Percentiles rank a stretch among this genome's conserved stretches.
Conservation (phyloP, 2,329 filamentous ascomycete species). For the Colletotrichum sp. region DNA sequence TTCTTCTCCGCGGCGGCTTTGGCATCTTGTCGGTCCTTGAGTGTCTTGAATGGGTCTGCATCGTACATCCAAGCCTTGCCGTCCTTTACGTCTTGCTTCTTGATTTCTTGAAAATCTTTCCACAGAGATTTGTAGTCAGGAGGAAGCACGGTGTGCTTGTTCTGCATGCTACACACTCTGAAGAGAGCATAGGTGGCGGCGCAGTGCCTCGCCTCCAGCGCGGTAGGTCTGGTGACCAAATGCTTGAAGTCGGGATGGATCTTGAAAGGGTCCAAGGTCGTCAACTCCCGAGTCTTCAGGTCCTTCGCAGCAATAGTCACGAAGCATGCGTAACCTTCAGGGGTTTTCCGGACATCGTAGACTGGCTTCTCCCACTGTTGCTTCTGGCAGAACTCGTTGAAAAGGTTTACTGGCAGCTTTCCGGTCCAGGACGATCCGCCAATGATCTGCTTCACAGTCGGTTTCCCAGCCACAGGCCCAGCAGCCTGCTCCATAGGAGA, state of each 20-base stretch:
- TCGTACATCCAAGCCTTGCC: constrained; percentile 91
- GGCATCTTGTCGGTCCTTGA: constrained; percentile 80
- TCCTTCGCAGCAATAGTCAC: constrained; percentile 80
- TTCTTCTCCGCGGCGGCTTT: constrained; percentile 81
- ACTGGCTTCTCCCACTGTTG: constrained; percentile 95
- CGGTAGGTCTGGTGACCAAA: constrained; percentile 75
- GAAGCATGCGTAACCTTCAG: constrained; percentile 78
- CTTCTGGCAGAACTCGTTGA: constrained; percentile 94
- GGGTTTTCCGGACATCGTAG: constrained; percentile 79
- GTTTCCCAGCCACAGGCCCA: constrained; percentile 46
- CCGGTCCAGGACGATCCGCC: constrained; percentile 97
- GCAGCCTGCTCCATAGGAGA: constrained; percentile 35
- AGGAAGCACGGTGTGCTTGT: constrained; percentile 92
- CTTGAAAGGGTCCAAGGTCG: constrained; percentile 79
- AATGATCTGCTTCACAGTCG: constrained; percentile 80
- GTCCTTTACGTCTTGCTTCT: constrained; percentile 79
- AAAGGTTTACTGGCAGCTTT: constrained; percentile 90
- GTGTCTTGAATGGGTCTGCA: constrained; percentile 87
- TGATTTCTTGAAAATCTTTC: constrained; percentile 88
- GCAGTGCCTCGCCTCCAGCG: constrained; percentile 91
- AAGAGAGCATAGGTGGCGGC: constrained; percentile 92
- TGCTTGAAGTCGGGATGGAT: constrained; percentile 79
- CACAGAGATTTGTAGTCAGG: constrained; percentile 89
- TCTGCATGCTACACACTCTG: constrained; percentile 92
- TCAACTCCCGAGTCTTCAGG: constrained; percentile 80